These are phyloP conservation scores for Metarhizium robertsii DNA, from an alignment of 2,329 filamentous ascomycete genomes.

Conservation along the genomic window DNA sequence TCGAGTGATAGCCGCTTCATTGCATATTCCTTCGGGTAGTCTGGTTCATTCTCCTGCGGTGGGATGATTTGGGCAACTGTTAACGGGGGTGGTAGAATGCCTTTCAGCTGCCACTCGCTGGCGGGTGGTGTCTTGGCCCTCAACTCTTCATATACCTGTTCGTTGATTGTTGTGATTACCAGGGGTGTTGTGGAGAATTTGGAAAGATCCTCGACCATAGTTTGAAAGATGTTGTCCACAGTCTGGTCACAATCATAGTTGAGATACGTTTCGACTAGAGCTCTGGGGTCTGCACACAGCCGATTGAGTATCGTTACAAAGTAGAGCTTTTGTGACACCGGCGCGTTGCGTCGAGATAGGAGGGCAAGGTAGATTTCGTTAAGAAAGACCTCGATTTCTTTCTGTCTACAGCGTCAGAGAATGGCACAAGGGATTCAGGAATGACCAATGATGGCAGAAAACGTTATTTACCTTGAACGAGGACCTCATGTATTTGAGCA, in stretches of 20 bases:
- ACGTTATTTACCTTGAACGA: slow-evolving; percentile 68
- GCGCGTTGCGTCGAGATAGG: slow-evolving; percentile 77
- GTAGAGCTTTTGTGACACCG: slow-evolving; percentile 83
- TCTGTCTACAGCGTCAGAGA: slow-evolving; percentile 40
- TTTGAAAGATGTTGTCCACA: slow-evolving; percentile 95
- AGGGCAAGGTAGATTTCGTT: slow-evolving; percentile 96
- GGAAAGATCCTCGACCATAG: slow-evolving; percentile 86
- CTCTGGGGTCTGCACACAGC: slow-evolving; percentile 75
- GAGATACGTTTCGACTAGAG: slow-evolving; percentile 87
- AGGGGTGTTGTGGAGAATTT: slow-evolving; percentile 76
- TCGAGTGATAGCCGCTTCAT: slow-evolving; percentile 87
- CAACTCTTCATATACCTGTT: slow-evolving; percentile 79
- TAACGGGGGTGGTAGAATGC: slow-evolving; percentile 78
- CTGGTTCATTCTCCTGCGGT: slow-evolving; percentile 50
- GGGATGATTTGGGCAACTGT: slow-evolving; percentile 67
- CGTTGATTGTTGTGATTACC: slow-evolving; percentile 63
- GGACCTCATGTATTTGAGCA: slow-evolving; percentile 86
- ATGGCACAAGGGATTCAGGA: background rate
- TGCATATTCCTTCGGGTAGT: slow-evolving; percentile 79
- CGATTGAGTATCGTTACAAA: slow-evolving; percentile 81
- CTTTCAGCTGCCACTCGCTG: slow-evolving; percentile 76
- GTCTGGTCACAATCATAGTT: slow-evolving; percentile 97
- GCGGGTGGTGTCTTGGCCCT: slow-evolving; percentile 50
- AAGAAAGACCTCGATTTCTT: slow-evolving; percentile 95
- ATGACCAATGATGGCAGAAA: background rate